These are phyloP conservation scores for Begonia peltatifolia DNA, from an alignment of 306 rosid species.

Conservation along the genomic window DNA sequence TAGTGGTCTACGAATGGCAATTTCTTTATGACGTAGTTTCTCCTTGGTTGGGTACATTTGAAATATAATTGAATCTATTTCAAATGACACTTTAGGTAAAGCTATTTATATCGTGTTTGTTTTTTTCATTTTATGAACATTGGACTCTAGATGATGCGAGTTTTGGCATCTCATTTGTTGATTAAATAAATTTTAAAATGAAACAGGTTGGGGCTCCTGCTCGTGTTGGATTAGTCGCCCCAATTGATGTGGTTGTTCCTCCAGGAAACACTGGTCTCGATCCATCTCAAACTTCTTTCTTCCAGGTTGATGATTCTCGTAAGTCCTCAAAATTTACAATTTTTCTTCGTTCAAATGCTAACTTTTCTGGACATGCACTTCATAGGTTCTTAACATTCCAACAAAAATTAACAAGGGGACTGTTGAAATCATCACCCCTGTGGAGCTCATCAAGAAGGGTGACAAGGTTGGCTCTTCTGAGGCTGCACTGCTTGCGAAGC, in stretches of 20 bases:
- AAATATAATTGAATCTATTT: too few species aligned
- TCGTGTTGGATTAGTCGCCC: constrained; percentile 95
- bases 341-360: too few species aligned
- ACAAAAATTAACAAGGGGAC: constrained; percentile 97
- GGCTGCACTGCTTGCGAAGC: constrained; percentile 91
- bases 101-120: too few species aligned
- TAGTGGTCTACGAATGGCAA: neutral
- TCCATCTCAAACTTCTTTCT: constrained; percentile 91
- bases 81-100: too few species aligned
- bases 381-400: constrained; percentile 73
- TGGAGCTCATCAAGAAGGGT: constrained; percentile 85
- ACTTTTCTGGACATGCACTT: neutral
- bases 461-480: constrained; percentile 91
- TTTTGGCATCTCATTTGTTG: too few species aligned
- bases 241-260: constrained; percentile 87
- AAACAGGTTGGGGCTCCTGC: constrained; percentile 92
- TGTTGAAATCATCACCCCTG: constrained; percentile 88
- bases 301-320: constrained; percentile 40
- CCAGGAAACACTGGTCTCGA: constrained; percentile 96
- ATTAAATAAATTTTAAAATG: neutral
- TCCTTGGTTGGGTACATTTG: too few species aligned
- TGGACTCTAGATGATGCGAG: too few species aligned
- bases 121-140: too few species aligned
- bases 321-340: neutral
- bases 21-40: neutral